Evolutionary conservation across 177 flowering plant species (phyloP).

Genomic region (Vitis hybrid): DNA sequence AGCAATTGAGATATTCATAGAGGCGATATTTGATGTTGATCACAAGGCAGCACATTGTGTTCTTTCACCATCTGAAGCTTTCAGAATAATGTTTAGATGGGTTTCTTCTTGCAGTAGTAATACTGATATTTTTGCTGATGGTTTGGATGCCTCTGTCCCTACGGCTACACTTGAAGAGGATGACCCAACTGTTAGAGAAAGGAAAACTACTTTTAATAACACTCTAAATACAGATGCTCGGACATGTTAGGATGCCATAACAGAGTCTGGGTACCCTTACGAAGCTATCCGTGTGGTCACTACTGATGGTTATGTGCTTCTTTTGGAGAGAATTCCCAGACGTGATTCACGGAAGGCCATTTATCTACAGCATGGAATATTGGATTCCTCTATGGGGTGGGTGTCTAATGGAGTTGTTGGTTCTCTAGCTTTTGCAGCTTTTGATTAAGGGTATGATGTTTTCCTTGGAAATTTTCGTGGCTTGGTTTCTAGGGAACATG

Average conservation of each 20-base stretch:
- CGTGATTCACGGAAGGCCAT: conserved; percentile 86
- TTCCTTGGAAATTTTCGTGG: no score
- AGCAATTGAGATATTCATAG: conserved; percentile 82
- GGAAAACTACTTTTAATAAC: conserved; percentile 43
- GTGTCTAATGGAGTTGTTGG: conserved; percentile 44
- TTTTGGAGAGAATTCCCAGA: conserved; percentile 94
- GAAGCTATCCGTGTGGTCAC: conserved; percentile 93
- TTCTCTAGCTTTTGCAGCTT: no score
- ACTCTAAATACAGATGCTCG: conserved; percentile 85
- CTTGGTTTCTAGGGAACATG: no score
- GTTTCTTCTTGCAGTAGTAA: conserved; percentile 28
- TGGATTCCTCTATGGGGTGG: conserved; percentile 99
- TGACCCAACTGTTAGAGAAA: conserved; percentile 70
- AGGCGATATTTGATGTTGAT: conserved; percentile 72
- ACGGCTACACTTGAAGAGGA: conserved; percentile 67
- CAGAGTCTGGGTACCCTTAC: conserved; percentile 99
- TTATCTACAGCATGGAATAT: conserved; percentile 85
- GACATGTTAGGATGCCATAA: conserved; percentile 93
- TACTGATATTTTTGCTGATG: conserved; percentile 17
- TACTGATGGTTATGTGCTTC: conserved; percentile 91
- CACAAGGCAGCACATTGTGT: conserved; percentile 76
- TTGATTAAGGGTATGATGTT: no score
- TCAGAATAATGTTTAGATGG: conserved; percentile 42
- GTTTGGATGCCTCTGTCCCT: conserved; percentile 34
- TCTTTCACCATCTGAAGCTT: conserved; percentile 68